Percentiles rank a stretch among this genome's conserved stretches.
Conservation (phyloP, 768 basidiomycete genomes). For the Pleurotus platypus region DNA sequence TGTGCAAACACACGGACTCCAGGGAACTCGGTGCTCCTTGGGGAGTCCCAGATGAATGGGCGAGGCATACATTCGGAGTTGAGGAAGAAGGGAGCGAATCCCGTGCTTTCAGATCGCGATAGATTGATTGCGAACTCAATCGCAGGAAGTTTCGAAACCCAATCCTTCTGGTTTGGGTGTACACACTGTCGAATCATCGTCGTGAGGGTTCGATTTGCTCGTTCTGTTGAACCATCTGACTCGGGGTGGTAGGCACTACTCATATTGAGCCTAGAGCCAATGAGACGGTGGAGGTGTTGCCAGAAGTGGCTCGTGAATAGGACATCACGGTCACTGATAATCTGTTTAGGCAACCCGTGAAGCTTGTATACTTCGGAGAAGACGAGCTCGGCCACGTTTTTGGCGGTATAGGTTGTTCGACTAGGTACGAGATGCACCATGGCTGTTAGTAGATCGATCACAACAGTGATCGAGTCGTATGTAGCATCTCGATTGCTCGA, state of each 20-base stretch:
- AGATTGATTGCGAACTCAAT: no score
- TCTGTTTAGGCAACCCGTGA: slow-evolving; percentile 29
- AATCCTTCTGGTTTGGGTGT: slow-evolving; percentile 20
- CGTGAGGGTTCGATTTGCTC: slow-evolving; percentile 23
- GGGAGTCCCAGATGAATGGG: no score
- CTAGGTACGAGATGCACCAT: slow-evolving; percentile 8
- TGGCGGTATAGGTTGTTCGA: slow-evolving; percentile 7
- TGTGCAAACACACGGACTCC: no score
- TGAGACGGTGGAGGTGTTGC: slow-evolving; percentile 13
- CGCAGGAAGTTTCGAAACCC: slow-evolving; percentile 22
- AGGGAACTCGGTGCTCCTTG: no score
- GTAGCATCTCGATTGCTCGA: no score
- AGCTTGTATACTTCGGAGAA: slow-evolving; percentile 7
- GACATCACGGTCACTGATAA: not conserved
- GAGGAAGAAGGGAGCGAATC: no score
- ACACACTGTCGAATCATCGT: slow-evolving; percentile 25
- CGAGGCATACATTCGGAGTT: no score
- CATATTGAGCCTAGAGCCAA: slow-evolving; percentile 21
- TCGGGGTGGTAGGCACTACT: slow-evolving; percentile 18
- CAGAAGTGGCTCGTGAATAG: slow-evolving; percentile 12
- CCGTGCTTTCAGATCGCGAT: no score
- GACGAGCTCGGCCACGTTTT: slow-evolving; percentile 14
- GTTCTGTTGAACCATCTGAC: not conserved
- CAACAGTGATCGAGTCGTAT: slow-evolving; percentile 9
- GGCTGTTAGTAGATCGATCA: slow-evolving; percentile 15